Evolutionary conservation across 116 monocot genomes (phyloP), one percentile per base, ranked within the genome.

Genomic region (Papilionanthe hybrid): DNA sequence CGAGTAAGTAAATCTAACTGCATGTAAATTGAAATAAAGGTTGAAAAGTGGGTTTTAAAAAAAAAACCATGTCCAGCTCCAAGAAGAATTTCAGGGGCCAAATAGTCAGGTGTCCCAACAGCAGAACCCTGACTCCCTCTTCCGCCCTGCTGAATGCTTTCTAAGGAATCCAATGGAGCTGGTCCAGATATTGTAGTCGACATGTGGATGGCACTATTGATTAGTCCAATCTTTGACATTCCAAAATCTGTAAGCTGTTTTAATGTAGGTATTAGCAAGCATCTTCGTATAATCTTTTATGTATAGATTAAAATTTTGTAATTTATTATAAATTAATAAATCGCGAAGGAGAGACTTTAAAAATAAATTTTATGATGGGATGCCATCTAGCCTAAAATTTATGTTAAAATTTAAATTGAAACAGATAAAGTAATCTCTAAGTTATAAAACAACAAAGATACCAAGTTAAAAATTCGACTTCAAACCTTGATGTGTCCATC

Each of bases 191-290:
- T 53, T 15, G 69, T 77, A 56, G 78, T 69, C 63, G 91, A 85
- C 68, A 94, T 87, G 79, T 89, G 78, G 58, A 85, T 82, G 25
- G 92, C 76, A 75, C 72, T 89, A 72, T 92, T 84, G 45, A 95
- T 88, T 3, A 95, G 87, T 13, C 95, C 95, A 83, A 95, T 87
- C 84, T 95, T 92, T 50, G 95, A 95, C 32, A 95, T 72, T 25
- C 95, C 95, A 89, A 95, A 95, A 84, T 95, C 95, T 81, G 95
- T 95, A 75, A 94, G 88, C 94, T 94, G 94, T 81, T 78, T 78
- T 63, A 72, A 77, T 76, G 67, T 27, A 82, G 19, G 53, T 55
- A 60, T 84, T 29, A 72, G 53, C 79, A 78, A 27, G 23, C 42
- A 55, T 42, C 25, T n/a, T 72, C 53, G 53, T 53, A 53, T 13